Base-by-base conservation (phyloP, 164 flowering plant species). In the Buxus sempervirens region DNA sequence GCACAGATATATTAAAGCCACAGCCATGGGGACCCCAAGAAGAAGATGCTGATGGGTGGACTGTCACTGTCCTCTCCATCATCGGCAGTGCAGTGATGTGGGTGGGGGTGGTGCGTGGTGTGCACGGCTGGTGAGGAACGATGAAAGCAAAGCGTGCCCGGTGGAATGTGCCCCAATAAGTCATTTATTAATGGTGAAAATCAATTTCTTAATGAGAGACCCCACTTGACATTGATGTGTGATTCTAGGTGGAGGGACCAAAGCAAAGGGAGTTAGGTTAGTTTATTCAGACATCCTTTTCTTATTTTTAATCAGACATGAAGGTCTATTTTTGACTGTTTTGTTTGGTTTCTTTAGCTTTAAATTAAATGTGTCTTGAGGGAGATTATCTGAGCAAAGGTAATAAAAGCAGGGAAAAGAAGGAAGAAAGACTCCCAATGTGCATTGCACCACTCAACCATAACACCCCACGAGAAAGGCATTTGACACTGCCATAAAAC, bases 211-310 rank as follows among this genome's bases (percentile, higher is more conserved):
- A n/a, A n/a, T n/a, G n/a, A n/a, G n/a, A n/a, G n/a, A n/a, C n/a
- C 64, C 70, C 79, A 70, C 71, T 62, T 75, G 79, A 82, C 58
- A 72, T 71, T 55, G 79, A 79, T 77, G 70, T 73, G 79, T 68
- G 80, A 79, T 79, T 77, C 75, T 65, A 60, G 54, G 21, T 26
- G 64, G 28, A 62, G 71, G 73, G 57, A 74, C 73, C 71, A 70
- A 68, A 67, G 32, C 58, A 60, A 68, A 45, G 65, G 60, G 62
- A 63, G 53, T 64, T 51, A 61, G 61, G 19, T 65, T 70, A 28
- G 28, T 71, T 74, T 71, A 72, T 66, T 73, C 67, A 76, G 64
- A 70, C 75, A 27, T 73, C 79, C 73, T 58, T 81, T 70, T 62
- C 77, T 68, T 67, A 51, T 54, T 66, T 66, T 72, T 58, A 70